These are phyloP conservation scores for Juglanconis sp. DNA, from an alignment of 2,329 filamentous ascomycete species.

Conservation along the genomic window DNA sequence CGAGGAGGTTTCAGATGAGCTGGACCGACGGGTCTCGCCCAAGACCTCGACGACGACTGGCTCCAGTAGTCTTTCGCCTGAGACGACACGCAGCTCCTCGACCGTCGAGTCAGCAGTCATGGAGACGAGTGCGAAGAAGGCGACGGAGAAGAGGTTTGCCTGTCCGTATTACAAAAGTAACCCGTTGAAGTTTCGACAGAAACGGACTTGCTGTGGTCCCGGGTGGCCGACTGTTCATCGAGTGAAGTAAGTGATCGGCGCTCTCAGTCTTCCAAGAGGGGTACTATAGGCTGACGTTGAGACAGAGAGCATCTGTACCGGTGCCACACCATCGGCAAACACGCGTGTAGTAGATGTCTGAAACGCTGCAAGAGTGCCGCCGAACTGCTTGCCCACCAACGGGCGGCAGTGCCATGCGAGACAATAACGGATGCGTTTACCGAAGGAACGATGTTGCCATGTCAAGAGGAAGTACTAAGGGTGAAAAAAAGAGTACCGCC, in stretches of 20 bases:
- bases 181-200: constrained; percentile 16
- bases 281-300: neutral
- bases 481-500: constrained; percentile 18
- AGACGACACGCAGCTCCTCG: constrained; percentile 6
- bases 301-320: constrained; percentile 18
- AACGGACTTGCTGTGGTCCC: constrained; percentile 19
- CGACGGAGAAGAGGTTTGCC: constrained; percentile 16
- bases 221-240: constrained; percentile 19
- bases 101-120: constrained; percentile 7
- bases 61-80: neutral
- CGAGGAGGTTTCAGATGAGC: constrained; percentile 2
- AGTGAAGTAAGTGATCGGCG: constrained; percentile 8
- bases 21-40: constrained; percentile 12
- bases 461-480: constrained; percentile 15
- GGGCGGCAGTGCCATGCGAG: constrained; percentile 15
- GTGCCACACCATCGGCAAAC: constrained; percentile 20
- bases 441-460: constrained; percentile 18
- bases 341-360: constrained; percentile 18
- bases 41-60: constrained; percentile 7
- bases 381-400: constrained; percentile 17
- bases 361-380: constrained; percentile 16
- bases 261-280: neutral
- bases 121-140: neutral
- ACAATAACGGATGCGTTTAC: constrained; percentile 16
- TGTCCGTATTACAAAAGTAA: constrained; percentile 21